Percentiles rank a stretch among this genome's conserved stretches.
These are phyloP conservation scores for Rosa rugosa DNA, from an alignment of 306 rosid genomes.

Conservation along the genomic window DNA sequence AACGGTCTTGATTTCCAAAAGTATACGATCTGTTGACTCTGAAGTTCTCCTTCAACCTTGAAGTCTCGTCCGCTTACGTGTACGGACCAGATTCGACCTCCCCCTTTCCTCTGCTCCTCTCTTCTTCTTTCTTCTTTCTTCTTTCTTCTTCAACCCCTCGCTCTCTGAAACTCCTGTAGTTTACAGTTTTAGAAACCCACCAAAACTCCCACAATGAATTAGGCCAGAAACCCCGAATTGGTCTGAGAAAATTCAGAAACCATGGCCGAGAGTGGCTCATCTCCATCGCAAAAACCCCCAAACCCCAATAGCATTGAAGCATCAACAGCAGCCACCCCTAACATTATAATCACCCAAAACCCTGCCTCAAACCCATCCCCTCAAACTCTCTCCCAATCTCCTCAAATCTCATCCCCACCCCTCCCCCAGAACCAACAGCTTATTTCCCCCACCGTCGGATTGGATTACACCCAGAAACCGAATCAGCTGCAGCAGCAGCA, in stretches of 20 bases:
- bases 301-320: constrained; percentile 39
- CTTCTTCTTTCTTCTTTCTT: neutral
- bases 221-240: neutral
- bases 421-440: constrained; percentile 52
- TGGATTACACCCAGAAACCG: constrained; percentile 43
- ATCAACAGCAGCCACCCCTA: constrained; percentile 18
- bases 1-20: constrained; percentile 2
- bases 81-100: constrained; percentile 39
- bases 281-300: constrained; percentile 41
- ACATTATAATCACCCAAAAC: constrained; percentile 34
- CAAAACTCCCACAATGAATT: constrained; percentile 12
- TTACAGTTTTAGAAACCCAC: constrained; percentile 5
- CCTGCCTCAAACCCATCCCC: constrained; percentile 31
- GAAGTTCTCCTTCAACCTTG: neutral
- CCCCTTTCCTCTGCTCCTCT: neutral
- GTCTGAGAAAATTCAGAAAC: neutral
- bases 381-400: constrained; percentile 7
- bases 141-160: neutral
- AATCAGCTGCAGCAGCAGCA: constrained; percentile 29
- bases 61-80: too few relatives aligned
- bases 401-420: constrained; percentile 61
- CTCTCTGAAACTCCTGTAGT: constrained; percentile 7
- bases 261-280: constrained; percentile 51
- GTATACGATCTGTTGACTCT: constrained; percentile 15
- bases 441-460: constrained; percentile 35